Base-by-base conservation (phyloP, 805 yeast genomes). In the Ogataea paradorogensis region DNA sequence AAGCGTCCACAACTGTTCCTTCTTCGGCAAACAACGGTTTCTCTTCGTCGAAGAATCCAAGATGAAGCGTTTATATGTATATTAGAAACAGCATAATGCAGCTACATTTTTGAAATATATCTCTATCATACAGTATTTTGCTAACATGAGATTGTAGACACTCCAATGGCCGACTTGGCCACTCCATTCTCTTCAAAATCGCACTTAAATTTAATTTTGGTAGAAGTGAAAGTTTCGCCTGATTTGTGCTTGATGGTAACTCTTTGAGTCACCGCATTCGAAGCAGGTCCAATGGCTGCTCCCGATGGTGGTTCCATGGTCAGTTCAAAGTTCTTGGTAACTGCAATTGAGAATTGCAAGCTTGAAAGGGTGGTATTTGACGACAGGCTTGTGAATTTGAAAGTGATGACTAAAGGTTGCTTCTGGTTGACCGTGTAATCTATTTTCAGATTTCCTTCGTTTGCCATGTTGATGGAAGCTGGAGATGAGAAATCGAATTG, bases 141-240 rank as follows among this genome's bases (percentile, higher is more conserved):
- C 29, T 45, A 47, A 28, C 34, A 38, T 21, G 36, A 30, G 31
- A 48, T 33, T 18, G 59, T 54, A 5, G 65, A 65, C 16, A 80
- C 78, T 7, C 88, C 87, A 8, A 79, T 71, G 48, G 79, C 84
- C 50, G 74, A 81, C 15, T 61, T 62, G 7, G 61, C 58, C 15
- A 59, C 56, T n/a, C 79, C 76, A 38, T 73, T 75, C 8, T 71
- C 56, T 9, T 54, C 51, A 57, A 76, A 86, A 41, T 74, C 74
- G 16, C 75, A 71, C 59, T 82, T 84, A 91, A 90, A 87, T 60
- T 86, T 83, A 43, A 87, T 69, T 61, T 84, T 85, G 50, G 83
- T 31, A 14, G 45, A 30, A 16, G 26, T 28, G 40, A 47, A 35
- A 8, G 27, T 27, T 10, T 33, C 47, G 33, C 52, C 48, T 20